Evolutionary conservation across 306 rosid genomes (phyloP).

Genomic region (Gastrolobium villosum): DNA sequence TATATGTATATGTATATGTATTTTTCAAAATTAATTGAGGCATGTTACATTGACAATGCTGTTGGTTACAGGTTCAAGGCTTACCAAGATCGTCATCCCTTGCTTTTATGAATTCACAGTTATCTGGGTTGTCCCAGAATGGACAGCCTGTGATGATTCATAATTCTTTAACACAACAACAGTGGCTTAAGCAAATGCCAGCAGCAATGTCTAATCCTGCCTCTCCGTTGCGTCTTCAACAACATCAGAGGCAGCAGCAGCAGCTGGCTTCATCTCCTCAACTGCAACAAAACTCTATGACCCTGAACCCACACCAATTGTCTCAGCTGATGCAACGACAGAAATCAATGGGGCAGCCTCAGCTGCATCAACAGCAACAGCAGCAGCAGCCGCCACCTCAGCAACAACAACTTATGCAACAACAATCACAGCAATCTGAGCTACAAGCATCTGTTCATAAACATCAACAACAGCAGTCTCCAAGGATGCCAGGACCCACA

Average conservation of each 20-base stretch:
- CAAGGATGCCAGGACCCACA: conserved; percentile 77
- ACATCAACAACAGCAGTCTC: conserved; percentile 94
- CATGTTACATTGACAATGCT: conserved; percentile 36
- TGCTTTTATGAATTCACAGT: conserved; percentile 84
- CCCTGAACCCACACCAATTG: conserved; percentile 74
- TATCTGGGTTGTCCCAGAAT: conserved; percentile 85
- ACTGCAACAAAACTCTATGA: conserved; percentile 71
- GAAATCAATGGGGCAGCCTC: conserved; percentile 77
- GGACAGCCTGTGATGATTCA: conserved; percentile 82
- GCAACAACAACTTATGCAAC: conserved; percentile 64
- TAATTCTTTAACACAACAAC: conserved; percentile 80
- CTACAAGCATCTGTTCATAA: conserved; percentile 76
- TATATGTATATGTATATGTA: not conserved
- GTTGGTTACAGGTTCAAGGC: conserved; percentile 75
- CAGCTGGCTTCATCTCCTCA: conserved; percentile 81
- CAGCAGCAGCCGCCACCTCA: conserved; percentile 56
- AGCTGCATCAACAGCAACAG: conserved; percentile 74
- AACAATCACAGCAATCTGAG: conserved; percentile 71
- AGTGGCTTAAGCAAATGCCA: conserved; percentile 92
- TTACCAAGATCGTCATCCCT: conserved; percentile 80
- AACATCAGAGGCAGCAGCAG: conserved; percentile 91
- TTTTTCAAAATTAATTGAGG: conserved; percentile 16
- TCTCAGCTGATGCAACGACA: conserved; percentile 90
- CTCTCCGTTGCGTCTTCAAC: conserved; percentile 77
- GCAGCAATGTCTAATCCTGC: conserved; percentile 74